Evolutionary conservation across 2,329 filamentous ascomycete genomes (phyloP).

Genomic region (Ceratocystis smalleyi): DNA sequence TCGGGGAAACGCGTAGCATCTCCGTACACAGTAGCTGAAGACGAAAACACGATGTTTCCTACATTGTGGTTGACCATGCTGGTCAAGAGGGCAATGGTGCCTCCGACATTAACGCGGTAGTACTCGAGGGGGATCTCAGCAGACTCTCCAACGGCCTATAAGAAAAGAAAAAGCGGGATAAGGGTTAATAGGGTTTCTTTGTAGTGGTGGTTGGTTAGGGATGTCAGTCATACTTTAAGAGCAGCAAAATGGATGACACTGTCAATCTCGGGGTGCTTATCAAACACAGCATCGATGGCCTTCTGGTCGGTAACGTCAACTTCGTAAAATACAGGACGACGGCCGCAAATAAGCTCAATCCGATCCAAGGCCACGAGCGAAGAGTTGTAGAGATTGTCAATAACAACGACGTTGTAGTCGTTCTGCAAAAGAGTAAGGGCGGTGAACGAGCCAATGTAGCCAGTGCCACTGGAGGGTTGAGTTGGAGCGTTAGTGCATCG

Average conservation of each 20-base stretch:
- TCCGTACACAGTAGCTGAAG: slow-evolving; percentile 93
- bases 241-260: slow-evolving; percentile 98
- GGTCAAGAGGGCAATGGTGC: slow-evolving; percentile 71
- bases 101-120: slow-evolving; percentile 92
- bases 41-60: slow-evolving; percentile 95
- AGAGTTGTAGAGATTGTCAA: slow-evolving; percentile 96
- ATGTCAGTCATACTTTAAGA: slow-evolving; percentile 53
- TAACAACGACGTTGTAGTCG: slow-evolving; percentile 90
- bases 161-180: background rate
- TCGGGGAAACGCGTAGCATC: slow-evolving; percentile 89
- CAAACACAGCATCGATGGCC: slow-evolving; percentile 72
- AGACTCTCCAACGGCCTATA: slow-evolving; percentile 85
- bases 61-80: slow-evolving; percentile 85
- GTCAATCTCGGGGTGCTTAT: slow-evolving; percentile 81
- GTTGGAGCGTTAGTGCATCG: background rate
- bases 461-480: slow-evolving; percentile 57
- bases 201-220: background rate
- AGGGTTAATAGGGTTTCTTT: slow-evolving; percentile 16
- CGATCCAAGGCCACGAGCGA: slow-evolving; percentile 81
- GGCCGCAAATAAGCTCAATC: slow-evolving; percentile 85
- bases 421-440: slow-evolving; percentile 79
- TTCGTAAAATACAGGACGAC: slow-evolving; percentile 71
- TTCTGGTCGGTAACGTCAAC: slow-evolving; percentile 77
- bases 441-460: slow-evolving; percentile 98
- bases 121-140: slow-evolving; percentile 89